Percentiles rank a stretch among this genome's conserved stretches.
Evolutionary conservation across 139 green algal genomes (phyloP).

Genomic region (Chlorella sp.): DNA sequence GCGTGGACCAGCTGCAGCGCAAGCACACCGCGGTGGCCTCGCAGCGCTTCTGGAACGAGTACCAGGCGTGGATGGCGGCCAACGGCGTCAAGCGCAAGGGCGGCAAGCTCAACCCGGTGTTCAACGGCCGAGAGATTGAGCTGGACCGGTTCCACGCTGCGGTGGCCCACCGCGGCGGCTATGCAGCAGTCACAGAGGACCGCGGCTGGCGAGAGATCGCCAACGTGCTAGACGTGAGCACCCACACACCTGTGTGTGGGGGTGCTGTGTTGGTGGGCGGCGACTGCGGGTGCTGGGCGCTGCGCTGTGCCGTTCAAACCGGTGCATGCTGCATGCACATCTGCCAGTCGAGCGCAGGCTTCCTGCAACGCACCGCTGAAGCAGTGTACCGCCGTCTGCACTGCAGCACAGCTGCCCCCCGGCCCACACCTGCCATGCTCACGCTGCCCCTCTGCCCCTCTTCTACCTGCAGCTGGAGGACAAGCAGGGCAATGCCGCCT

Average conservation of each 20-base stretch:
- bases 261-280: background rate
- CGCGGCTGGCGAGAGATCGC: conserved; percentile 85
- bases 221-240: conserved; percentile 66
- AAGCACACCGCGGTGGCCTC: conserved; percentile 38
- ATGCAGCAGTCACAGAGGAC: conserved; percentile 65
- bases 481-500: conserved; percentile 67
- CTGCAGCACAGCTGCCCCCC: no score
- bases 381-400: background rate
- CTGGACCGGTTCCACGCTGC: conserved; percentile 69
- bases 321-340: background rate
- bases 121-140: conserved; percentile 78
- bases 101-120: conserved; percentile 59
- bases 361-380: no score
- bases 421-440: no score
- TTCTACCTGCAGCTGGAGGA: conserved; percentile 47
- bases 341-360: no score
- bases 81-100: conserved; percentile 38
- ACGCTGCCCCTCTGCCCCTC: background rate
- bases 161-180: conserved; percentile 78
- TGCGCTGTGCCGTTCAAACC: background rate
- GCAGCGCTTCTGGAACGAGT: conserved; percentile 37
- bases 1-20: conserved; percentile 84
- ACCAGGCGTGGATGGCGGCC: conserved; percentile 32
- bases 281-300: background rate
- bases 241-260: background rate